These are phyloP conservation scores for Cadophora luteo-olivacea DNA, from an alignment of 2,329 filamentous ascomycete genomes.

Conservation along the genomic window DNA sequence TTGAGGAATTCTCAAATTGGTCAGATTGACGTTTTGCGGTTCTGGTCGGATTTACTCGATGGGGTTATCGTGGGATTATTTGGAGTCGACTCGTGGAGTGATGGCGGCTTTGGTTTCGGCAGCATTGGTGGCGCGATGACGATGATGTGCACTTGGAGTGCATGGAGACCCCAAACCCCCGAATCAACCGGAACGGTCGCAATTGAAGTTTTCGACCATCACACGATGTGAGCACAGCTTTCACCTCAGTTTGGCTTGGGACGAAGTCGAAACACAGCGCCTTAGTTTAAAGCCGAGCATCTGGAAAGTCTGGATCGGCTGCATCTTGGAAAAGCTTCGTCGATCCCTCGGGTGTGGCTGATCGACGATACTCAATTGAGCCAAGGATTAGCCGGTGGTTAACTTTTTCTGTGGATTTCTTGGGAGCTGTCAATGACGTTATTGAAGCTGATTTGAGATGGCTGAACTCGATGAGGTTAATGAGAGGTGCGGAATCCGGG, in stretches of 20 bases:
- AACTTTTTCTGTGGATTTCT: background rate
- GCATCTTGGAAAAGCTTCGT: conserved; percentile 8
- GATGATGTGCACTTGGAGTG: conserved; percentile 5
- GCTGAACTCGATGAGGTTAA: background rate
- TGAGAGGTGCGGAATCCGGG: background rate
- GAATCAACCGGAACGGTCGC: background rate
- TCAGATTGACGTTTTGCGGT: no score
- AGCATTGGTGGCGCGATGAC: background rate
- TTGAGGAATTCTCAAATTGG: background rate
- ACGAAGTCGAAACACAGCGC: background rate
- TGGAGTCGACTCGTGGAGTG: background rate
- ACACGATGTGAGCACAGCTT: background rate
- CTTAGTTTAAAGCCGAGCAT: background rate
- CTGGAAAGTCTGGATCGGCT: background rate
- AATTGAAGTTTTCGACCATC: background rate
- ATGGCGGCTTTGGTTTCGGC: background rate
- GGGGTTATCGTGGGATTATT: background rate
- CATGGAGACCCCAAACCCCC: background rate
- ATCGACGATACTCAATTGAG: background rate
- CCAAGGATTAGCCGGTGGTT: conserved; percentile 9
- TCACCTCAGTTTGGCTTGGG: background rate
- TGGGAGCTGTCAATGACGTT: conserved; percentile 3
- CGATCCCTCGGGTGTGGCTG: conserved; percentile 7
- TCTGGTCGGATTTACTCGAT: background rate
- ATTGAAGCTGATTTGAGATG: conserved; percentile 4